phyloP scores from a whole-genome alignment of 2,329 filamentous ascomycete species.

The Colletotrichum spaethianum region DNA sequence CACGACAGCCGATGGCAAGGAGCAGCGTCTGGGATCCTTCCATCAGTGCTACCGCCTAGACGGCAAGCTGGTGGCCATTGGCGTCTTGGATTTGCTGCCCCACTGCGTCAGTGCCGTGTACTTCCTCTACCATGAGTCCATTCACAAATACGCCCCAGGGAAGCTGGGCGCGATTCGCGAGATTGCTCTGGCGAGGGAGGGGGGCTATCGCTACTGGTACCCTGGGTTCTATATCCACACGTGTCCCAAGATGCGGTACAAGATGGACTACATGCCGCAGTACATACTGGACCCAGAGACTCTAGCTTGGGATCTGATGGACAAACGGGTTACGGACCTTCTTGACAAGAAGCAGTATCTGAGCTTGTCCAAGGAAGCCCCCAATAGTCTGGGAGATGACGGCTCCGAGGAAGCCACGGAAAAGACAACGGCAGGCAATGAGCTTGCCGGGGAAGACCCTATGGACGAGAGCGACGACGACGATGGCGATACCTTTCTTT shows the following conservation, averaged over 20 bases:
- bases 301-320: conserved; percentile 73
- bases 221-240: conserved; percentile 86
- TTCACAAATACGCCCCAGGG: conserved; percentile 78
- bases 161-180: conserved; percentile 84
- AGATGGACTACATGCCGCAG: conserved; percentile 83
- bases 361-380: conserved; percentile 55
- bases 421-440: background rate
- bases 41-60: conserved; percentile 88
- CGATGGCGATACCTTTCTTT: conserved; percentile 57
- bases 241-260: conserved; percentile 88
- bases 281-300: conserved; percentile 80
- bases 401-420: conserved; percentile 38
- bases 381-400: conserved; percentile 45
- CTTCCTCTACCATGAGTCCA: conserved; percentile 84
- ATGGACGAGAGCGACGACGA: conserved; percentile 1
- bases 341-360: conserved; percentile 72
- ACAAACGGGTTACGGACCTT: conserved; percentile 63
- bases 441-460: conserved; percentile 33
- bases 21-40: conserved; percentile 77
- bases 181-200: conserved; percentile 78
- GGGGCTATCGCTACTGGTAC: conserved; percentile 83
- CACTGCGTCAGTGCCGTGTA: conserved; percentile 86
- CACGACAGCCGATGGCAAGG: conserved; percentile 62
- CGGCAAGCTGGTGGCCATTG: conserved; percentile 81
- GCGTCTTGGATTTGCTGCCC: conserved; percentile 83